Conservation (phyloP, 2,329 filamentous ascomycete species). For the Clarireedia homoeocarpa region DNA sequence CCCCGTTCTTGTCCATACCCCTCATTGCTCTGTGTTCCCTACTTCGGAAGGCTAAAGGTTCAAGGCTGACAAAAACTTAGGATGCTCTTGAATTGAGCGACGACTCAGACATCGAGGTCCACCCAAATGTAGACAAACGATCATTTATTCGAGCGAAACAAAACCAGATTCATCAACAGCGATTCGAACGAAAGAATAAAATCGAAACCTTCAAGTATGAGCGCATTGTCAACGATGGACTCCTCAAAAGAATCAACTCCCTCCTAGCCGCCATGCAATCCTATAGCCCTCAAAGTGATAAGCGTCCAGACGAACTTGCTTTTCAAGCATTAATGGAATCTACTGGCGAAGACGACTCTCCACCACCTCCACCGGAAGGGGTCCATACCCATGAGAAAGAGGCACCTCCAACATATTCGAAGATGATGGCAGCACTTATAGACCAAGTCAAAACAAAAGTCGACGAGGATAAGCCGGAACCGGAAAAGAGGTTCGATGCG, state of each 20-base stretch:
- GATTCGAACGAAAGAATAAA: constrained; percentile 74
- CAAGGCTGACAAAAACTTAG: constrained; percentile 36
- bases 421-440: constrained; percentile 96
- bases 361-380: constrained; percentile 67
- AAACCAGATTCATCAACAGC: constrained; percentile 89
- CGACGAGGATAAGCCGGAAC: constrained; percentile 62
- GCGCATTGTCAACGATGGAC: constrained; percentile 83
- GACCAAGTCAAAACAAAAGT: constrained; percentile 80
- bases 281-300: constrained; percentile 61
- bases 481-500: constrained; percentile 56
- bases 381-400: constrained; percentile 65
- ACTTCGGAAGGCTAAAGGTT: constrained; percentile 23
- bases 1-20: not conserved
- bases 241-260: constrained; percentile 73
- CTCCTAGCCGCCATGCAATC: constrained; percentile 68
- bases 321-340: constrained; percentile 86
- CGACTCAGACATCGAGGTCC: constrained; percentile 95
- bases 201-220: constrained; percentile 92
- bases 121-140: constrained; percentile 96
- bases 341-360: constrained; percentile 65
- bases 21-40: constrained; percentile 2
- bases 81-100: constrained; percentile 94
- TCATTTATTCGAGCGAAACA: constrained; percentile 99
- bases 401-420: constrained; percentile 78
- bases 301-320: constrained; percentile 68